Evolutionary conservation across 2,329 filamentous ascomycete genomes (phyloP).

Genomic region (Diaporthe destruens): DNA sequence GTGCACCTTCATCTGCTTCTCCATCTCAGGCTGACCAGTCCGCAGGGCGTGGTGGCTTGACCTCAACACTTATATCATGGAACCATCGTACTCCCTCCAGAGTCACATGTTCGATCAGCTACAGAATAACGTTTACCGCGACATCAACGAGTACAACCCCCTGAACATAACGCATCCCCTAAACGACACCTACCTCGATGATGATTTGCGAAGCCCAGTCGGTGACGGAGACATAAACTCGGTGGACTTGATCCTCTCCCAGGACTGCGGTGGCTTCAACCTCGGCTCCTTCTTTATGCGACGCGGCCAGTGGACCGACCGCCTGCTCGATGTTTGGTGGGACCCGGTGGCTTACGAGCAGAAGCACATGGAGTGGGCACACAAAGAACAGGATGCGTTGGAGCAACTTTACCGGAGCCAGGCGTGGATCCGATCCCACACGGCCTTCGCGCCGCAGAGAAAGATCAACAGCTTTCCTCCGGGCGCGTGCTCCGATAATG

Average conservation of each 20-base stretch:
- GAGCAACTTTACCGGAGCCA: conserved; percentile 93
- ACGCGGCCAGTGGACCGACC: conserved; percentile 89
- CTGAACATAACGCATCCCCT: conserved; percentile 92
- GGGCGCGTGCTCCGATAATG: conserved; percentile 86
- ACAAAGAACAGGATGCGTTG: conserved; percentile 97
- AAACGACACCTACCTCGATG: conserved; percentile 80
- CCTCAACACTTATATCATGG: conserved; percentile 98
- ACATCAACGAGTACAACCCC: conserved; percentile 97
- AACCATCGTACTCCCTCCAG: conserved; percentile 90
- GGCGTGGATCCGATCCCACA: conserved; percentile 90
- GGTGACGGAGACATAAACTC: conserved; percentile 84
- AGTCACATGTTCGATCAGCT: conserved; percentile 89
- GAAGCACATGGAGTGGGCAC: conserved; percentile 98
- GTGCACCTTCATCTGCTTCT: conserved; percentile 47
- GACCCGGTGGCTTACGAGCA: conserved; percentile 98
- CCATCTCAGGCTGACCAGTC: conserved; percentile 43
- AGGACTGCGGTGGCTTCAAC: conserved; percentile 97
- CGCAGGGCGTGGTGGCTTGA: conserved; percentile 99
- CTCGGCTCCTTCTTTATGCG: conserved; percentile 94
- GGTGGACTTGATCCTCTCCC: conserved; percentile 88
- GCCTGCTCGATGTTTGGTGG: conserved; percentile 97
- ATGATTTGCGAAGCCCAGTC: conserved; percentile 75
- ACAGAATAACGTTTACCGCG: conserved; percentile 82
- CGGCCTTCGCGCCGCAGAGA: conserved; percentile 90
- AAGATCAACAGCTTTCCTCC: conserved; percentile 95